phyloP scores from a whole-genome alignment of 441 rosid genomes.

The Raphanus hybrid region DNA sequence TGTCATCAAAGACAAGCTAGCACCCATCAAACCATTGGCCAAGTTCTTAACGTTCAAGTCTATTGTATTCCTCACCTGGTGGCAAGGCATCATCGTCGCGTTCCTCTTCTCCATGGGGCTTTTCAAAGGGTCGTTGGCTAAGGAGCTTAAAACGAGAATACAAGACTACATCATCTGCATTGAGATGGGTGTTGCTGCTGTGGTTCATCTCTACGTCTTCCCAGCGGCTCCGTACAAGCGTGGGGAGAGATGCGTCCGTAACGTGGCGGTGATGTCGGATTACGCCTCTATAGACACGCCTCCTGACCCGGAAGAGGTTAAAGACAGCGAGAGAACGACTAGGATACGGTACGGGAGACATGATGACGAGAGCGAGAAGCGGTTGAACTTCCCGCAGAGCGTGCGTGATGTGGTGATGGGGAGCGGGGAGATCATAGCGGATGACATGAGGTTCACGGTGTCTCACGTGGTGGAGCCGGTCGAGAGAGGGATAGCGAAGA shows the following conservation, averaged over 20 bases:
- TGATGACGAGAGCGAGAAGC: slow-evolving; percentile 75
- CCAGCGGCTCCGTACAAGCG: slow-evolving; percentile 92
- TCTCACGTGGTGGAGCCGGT: slow-evolving; percentile 97
- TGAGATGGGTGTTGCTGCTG: slow-evolving; percentile 98
- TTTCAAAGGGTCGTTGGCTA: slow-evolving; percentile 85
- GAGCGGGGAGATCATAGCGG: slow-evolving; percentile 94
- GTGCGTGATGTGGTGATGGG: slow-evolving; percentile 95
- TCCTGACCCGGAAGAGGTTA: slow-evolving; percentile 92
- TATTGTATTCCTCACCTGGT: slow-evolving; percentile 96
- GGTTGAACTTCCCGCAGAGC: slow-evolving; percentile 89
- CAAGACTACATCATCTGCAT: slow-evolving; percentile 97
- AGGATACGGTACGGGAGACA: slow-evolving; percentile 56
- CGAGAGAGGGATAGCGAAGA: slow-evolving; percentile 90
- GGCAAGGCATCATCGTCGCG: slow-evolving; percentile 97
- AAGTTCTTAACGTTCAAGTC: slow-evolving; percentile 94
- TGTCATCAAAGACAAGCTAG: slow-evolving; percentile 82
- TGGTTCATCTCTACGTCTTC: slow-evolving; percentile 90
- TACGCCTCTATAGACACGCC: slow-evolving; percentile 89
- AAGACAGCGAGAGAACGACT: slow-evolving; percentile 77
- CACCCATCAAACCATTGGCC: slow-evolving; percentile 91
- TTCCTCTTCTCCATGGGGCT: slow-evolving; percentile 94
- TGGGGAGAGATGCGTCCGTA: slow-evolving; percentile 97
- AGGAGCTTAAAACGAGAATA: slow-evolving; percentile 85
- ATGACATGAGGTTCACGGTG: slow-evolving; percentile 97
- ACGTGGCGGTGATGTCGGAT: slow-evolving; percentile 89